Percentiles rank a stretch among this genome's conserved stretches.
These are phyloP conservation scores for Backusella tarrabulga DNA, from an alignment of 192 early-diverging fungal genomes.

Conservation along the genomic window DNA sequence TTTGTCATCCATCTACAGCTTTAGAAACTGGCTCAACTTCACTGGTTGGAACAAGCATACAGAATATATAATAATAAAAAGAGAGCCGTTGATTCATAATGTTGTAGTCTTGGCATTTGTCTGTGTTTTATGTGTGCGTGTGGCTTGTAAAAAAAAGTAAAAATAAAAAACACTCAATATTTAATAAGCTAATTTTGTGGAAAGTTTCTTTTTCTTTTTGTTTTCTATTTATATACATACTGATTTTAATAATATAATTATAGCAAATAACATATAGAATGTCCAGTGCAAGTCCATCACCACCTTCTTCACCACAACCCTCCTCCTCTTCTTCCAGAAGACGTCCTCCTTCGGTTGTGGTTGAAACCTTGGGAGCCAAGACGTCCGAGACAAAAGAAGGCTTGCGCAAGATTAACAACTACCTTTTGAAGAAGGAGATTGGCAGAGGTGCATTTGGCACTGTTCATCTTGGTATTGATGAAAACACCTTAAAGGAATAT, in stretches of 20 bases:
- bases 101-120: not conserved
- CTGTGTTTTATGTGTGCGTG: not conserved
- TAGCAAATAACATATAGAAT: not conserved
- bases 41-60: not conserved
- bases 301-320: constrained; percentile 1
- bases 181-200: not conserved
- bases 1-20: not conserved
- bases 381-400: constrained; percentile 72
- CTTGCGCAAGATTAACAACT: constrained; percentile 78
- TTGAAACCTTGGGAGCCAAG: constrained; percentile 56
- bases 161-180: not conserved
- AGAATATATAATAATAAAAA: not conserved
- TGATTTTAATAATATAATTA: not conserved
- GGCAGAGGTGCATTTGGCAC: constrained; percentile 90
- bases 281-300: constrained; percentile 1
- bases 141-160: not conserved
- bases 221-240: not conserved
- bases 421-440: constrained; percentile 71
- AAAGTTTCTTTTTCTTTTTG: not conserved
- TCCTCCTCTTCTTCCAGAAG: not conserved
- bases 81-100: not conserved
- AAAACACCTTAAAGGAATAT: constrained; percentile 49
- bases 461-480: constrained; percentile 74
- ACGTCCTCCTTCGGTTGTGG: constrained; percentile 37
- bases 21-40: not conserved